phyloP scores from a whole-genome alignment of 805 yeast genomes.

The Nakazawaea peltata region DNA sequence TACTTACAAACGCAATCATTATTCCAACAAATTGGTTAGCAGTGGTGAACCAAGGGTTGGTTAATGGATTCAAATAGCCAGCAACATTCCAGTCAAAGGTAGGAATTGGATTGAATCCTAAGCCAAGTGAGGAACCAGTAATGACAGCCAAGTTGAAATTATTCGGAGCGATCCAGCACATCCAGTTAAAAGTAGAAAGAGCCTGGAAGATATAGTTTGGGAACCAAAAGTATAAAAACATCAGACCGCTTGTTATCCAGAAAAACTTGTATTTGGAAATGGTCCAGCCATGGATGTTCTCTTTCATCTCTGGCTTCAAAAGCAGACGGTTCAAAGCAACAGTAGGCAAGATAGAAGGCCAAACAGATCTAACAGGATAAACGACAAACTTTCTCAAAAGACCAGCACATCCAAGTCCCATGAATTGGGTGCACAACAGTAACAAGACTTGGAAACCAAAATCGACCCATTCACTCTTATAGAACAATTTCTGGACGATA shows the following conservation, averaged over 20 bases:
- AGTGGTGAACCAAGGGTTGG: slow-evolving; percentile 33
- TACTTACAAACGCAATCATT: slow-evolving; percentile 21
- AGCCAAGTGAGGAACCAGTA: slow-evolving; percentile 37
- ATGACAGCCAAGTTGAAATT: slow-evolving; percentile 38
- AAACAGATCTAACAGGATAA: slow-evolving; percentile 41
- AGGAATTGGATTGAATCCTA: slow-evolving; percentile 47
- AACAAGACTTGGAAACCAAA: slow-evolving; percentile 48
- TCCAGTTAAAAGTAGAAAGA: slow-evolving; percentile 42
- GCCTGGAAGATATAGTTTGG: slow-evolving; percentile 35
- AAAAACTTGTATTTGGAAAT: slow-evolving; percentile 26
- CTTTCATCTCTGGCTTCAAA: slow-evolving; percentile 25
- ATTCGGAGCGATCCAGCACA: slow-evolving; percentile 47
- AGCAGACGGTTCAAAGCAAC: slow-evolving; percentile 42
- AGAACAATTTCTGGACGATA: slow-evolving; percentile 24
- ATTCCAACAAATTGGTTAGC: slow-evolving; percentile 26
- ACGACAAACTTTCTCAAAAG: slow-evolving; percentile 49
- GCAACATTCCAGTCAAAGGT: slow-evolving; percentile 45
- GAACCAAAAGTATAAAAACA: slow-evolving; percentile 36
- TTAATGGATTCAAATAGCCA: slow-evolving; percentile 23
- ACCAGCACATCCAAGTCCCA: slow-evolving; percentile 66
- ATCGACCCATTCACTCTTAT: slow-evolving; percentile 26
- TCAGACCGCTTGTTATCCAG: slow-evolving; percentile 20
- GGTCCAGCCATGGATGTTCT: slow-evolving; percentile 24
- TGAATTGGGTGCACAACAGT: slow-evolving; percentile 45
- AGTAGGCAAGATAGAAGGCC: slow-evolving; percentile 47